Base-by-base conservation (phyloP, 1,284 basidiomycete genomes). In the Bondarzewia mesenterica region DNA sequence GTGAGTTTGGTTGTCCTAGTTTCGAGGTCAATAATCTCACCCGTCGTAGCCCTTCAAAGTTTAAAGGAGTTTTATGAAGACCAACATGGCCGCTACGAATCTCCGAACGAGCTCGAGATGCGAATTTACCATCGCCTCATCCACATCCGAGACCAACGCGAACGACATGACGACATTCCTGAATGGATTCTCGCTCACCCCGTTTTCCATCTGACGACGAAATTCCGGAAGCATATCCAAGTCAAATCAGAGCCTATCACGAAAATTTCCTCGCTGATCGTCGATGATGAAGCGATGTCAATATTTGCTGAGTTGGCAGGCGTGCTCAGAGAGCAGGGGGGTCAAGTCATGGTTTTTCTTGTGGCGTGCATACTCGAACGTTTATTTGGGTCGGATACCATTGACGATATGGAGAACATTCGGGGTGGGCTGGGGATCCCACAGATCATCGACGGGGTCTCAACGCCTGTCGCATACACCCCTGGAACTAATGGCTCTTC, bases 21-120 rank as follows among this genome's bases (percentile, higher is more conserved):
- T 80, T 85, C 49, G 84, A 81, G 38, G 89, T 88, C 0, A 63
- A 72, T 1, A 63, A 89, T 42, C 89, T 92, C 1, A 93, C 96
- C n/a, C n/a, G 25, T 47, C 27, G n/a, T 56, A 94, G 91, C 91
- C 20, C 76, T 97, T 35, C 88, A 90, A 59, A 91, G 86, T 60
- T 73, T 98, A 43, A 91, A 92, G 62, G 91, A 97, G 61, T 94
- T 91, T 59, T 96, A 97, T 63, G 85, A 91, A 57, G 94, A 97
- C 52, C 80, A 90, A 49, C 74, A 85, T 14, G 77, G 73, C 12
- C 66, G 69, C 16, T 82, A 82, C 36, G 61, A 83, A 95, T n/a
- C n/a, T n/a, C n/a, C n/a, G n/a, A n/a, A n/a, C n/a, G n/a, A n/a
- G n/a, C n/a, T n/a, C n/a, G n/a, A n/a, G n/a, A n/a, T n/a, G n/a